These are phyloP conservation scores for Aeschynomene evenia DNA, from an alignment of 306 rosid genomes.

Conservation along the genomic window DNA sequence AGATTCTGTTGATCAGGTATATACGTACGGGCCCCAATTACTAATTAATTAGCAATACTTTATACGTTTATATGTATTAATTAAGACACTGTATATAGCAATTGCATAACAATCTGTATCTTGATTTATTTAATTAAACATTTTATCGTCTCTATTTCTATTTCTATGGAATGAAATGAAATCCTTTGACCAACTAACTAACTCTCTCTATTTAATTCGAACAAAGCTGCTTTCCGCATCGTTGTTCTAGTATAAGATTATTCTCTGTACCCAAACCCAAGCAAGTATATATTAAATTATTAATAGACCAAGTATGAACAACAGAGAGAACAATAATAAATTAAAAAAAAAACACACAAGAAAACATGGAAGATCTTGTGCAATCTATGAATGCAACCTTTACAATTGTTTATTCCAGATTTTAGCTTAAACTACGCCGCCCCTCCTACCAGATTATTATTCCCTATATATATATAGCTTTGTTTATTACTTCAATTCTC, in stretches of 20 bases:
- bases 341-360: conserved; percentile 46
- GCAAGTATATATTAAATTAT: too few species aligned
- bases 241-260: conserved; percentile 18
- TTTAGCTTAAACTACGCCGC: conserved; percentile 42
- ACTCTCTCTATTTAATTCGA: neutral
- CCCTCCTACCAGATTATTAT: conserved; percentile 56
- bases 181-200: neutral
- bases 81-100: too few species aligned
- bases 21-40: neutral
- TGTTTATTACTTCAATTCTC: conserved; percentile 11
- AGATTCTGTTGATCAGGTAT: conserved; percentile 71
- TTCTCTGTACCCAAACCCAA: conserved; percentile 17
- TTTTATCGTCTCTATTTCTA: neutral
- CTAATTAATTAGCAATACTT: too few species aligned
- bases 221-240: neutral
- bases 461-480: too few species aligned
- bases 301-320: neutral
- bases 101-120: neutral
- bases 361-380: conserved; percentile 67
- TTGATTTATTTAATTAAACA: neutral
- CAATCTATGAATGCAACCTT: conserved; percentile 48
- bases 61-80: too few species aligned
- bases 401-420: conserved; percentile 26
- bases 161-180: too few species aligned
- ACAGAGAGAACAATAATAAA: conserved; percentile 36